These are phyloP conservation scores for Ustilago lituana DNA, from an alignment of 1,284 basidiomycete species.

Conservation along the genomic window DNA sequence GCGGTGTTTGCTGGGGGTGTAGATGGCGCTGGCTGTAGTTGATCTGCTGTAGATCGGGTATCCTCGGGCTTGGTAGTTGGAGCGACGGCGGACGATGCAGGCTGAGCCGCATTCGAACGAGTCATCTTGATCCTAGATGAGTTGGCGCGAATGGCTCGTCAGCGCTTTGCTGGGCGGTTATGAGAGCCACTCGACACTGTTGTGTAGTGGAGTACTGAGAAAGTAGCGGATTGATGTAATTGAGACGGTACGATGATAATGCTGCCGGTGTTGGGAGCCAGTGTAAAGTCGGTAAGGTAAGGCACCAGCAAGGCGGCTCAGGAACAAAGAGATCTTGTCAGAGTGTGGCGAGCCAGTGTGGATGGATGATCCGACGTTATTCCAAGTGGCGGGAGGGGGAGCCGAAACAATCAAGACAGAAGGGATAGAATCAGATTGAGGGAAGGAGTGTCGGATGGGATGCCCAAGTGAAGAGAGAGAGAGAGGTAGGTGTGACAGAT, in stretches of 20 bases:
- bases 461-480: background rate
- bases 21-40: constrained; percentile 11
- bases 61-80: constrained; percentile 1
- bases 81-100: constrained; percentile 6
- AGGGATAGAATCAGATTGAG: background rate
- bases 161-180: too few relatives aligned
- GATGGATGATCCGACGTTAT: too few relatives aligned
- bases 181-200: too few relatives aligned
- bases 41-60: background rate
- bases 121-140: constrained; percentile 12
- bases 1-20: constrained; percentile 25
- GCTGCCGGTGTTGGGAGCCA: too few relatives aligned
- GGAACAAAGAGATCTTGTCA: too few relatives aligned
- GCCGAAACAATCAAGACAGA: background rate
- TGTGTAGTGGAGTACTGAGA: too few relatives aligned
- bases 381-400: background rate
- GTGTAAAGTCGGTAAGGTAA: too few relatives aligned
- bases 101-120: constrained; percentile 5
- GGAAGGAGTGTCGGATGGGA: background rate
- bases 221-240: too few relatives aligned
- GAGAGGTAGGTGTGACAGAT: background rate
- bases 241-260: too few relatives aligned
- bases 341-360: too few relatives aligned
- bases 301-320: too few relatives aligned
- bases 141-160: background rate